Evolutionary conservation across 306 rosid species (phyloP), one percentile per base, ranked within the genome.

Genomic region (Spatholobus suberectus): DNA sequence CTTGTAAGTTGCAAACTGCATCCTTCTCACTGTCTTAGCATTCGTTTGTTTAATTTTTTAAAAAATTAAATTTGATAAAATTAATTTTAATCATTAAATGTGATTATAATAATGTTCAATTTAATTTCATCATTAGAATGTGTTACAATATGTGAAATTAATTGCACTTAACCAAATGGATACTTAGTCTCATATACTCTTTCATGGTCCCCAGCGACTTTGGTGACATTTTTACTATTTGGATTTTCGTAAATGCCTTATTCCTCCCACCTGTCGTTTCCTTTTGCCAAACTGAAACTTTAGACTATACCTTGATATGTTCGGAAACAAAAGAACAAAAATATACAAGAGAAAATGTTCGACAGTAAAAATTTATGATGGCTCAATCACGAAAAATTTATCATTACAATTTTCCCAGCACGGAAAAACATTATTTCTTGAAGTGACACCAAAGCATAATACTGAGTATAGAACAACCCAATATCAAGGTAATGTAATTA

Each of bases 401-500:
- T 17, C 43, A 81, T 37, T 63, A 40, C 43, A 62, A 24, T 29
- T 59, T 43, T 63, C 17, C 41, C 47, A 62, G 46, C 4, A 29
- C 10, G n/a, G 37, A 21, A 27, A 29, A 32, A 51, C 23, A 41
- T 76, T 61, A 43, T 17, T 38, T 52, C 20, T 34, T 9, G 77
- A 49, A 23, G 79, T 37, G 46, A 59, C 32, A 32, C 32, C 34
- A 38, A 8, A 26, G 41, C 26, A 40, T 74, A 57, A 38, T 9
- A 58, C 9, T 57, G n/a, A 37, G 38, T 38, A 57, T 2, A 44
- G 65, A 85, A 44, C 51, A 69, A 70, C 29, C 7, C 62, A 65
- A 61, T 49, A 49, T 51, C 68, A 75, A 34, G 67, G 41, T 73
- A 81, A 17, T 35, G 23, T 34, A 23, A 61, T 72, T 34, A 54